Conservation (phyloP, 176 grass and related monocot species). For the Rhynchospora breviuscula region DNA sequence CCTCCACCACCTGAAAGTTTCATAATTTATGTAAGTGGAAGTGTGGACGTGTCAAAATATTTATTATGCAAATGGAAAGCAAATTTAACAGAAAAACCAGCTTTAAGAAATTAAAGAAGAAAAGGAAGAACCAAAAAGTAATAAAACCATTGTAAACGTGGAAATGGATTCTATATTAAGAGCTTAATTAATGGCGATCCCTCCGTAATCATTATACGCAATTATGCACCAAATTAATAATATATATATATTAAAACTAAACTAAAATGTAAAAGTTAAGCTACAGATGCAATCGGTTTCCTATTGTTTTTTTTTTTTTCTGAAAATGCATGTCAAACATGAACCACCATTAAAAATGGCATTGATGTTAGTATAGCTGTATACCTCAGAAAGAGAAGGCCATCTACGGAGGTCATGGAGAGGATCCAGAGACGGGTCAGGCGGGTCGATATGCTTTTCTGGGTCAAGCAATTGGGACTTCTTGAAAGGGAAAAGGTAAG, state of each 20-base stretch:
- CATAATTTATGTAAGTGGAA: conserved; percentile 18
- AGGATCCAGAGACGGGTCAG: neutral
- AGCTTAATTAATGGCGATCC: neutral
- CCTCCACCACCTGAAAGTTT: conserved; percentile 52
- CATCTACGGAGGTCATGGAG: conserved; percentile 19
- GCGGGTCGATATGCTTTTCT: conserved; percentile 17
- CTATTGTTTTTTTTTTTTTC: neutral
- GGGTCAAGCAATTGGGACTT: conserved; percentile 19
- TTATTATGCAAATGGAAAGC: neutral
- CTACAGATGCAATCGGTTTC: neutral
- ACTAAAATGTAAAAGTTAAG: neutral
- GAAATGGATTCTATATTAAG: neutral
- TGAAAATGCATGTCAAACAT: neutral
- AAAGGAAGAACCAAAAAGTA: neutral
- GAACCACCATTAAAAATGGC: neutral
- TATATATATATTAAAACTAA: neutral
- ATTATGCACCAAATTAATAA: neutral
- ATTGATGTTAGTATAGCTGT: neutral
- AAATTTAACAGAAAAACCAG: neutral
- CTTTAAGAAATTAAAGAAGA: neutral
- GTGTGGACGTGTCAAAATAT: neutral
- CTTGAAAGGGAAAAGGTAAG: neutral
- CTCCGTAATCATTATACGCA: neutral
- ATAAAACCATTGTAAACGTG: neutral
- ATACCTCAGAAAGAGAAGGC: conserved; percentile 28